Evolutionary conservation across 768 basidiomycete species (phyloP).

Genomic region (Podaxis sp.): DNA sequence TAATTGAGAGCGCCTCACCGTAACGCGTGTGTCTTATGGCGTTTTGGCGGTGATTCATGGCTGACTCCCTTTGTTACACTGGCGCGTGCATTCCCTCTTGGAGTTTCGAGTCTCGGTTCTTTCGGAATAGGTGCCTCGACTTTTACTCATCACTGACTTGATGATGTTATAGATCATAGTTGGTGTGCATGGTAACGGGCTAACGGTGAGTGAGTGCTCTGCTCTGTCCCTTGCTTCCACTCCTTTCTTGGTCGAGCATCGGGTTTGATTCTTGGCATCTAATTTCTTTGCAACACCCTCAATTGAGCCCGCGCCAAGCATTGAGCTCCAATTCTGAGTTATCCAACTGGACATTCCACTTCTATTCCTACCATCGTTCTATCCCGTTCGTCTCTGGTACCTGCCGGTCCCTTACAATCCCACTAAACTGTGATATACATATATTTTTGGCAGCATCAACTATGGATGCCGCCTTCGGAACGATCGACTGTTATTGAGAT

Average conservation of each 20-base stretch:
- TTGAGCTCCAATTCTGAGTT: background rate
- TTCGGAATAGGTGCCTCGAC: background rate
- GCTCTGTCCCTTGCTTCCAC: background rate
- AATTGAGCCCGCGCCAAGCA: background rate
- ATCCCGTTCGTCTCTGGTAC: background rate
- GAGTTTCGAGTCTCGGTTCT: background rate
- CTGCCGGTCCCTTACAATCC: background rate
- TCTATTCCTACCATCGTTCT: background rate
- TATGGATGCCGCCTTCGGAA: slow-evolving; percentile 68
- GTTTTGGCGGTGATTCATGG: too few relatives aligned
- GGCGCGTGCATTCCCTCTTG: background rate
- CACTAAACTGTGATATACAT: background rate
- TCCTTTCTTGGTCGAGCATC: background rate
- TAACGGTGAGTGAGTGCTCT: slow-evolving; percentile 37
- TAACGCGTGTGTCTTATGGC: background rate
- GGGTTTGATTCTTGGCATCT: background rate
- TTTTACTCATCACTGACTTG: too few relatives aligned
- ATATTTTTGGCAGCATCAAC: slow-evolving; percentile 41
- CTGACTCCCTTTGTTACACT: background rate
- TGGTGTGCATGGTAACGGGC: slow-evolving; percentile 58
- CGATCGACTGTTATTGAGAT: slow-evolving; percentile 71
- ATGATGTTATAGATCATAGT: slow-evolving; percentile 21
- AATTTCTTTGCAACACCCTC: background rate
- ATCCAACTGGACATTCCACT: background rate
- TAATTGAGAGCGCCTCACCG: background rate